These are phyloP conservation scores for Russula abietina DNA, from an alignment of 768 basidiomycete genomes.

Conservation along the genomic window DNA sequence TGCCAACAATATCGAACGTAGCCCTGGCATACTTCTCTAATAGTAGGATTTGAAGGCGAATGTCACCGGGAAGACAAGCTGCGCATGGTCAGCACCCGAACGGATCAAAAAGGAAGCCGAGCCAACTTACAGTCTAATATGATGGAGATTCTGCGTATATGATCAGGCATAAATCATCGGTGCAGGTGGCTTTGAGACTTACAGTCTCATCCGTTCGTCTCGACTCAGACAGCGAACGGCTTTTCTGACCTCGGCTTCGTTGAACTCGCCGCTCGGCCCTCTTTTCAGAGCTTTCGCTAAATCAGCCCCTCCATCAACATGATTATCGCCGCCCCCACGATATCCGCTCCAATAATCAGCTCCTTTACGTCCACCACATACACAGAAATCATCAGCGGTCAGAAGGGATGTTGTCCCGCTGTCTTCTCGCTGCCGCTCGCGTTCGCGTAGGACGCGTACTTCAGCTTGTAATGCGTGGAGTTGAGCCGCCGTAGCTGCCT, in stretches of 20 bases:
- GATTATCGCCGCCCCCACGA: slow-evolving; percentile 42
- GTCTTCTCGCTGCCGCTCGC: slow-evolving; percentile 31
- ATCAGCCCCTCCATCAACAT: slow-evolving; percentile 44
- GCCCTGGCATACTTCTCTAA: slow-evolving; percentile 79
- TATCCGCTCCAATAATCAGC: slow-evolving; percentile 73
- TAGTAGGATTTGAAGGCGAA: slow-evolving; percentile 74
- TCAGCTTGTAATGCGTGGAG: slow-evolving; percentile 83
- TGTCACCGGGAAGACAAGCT: slow-evolving; percentile 82
- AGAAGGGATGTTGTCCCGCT: slow-evolving; percentile 21
- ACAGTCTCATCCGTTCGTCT: slow-evolving; percentile 72
- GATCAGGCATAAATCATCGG: slow-evolving; percentile 6
- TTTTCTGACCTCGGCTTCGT: slow-evolving; percentile 63
- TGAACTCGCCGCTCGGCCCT: slow-evolving; percentile 49
- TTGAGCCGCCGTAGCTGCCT: slow-evolving; percentile 73
- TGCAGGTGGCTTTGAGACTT: slow-evolving; percentile 33
- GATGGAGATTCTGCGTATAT: slow-evolving; percentile 44
- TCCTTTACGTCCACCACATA: slow-evolving; percentile 56
- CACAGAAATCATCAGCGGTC: slow-evolving; percentile 33
- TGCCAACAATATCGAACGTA: slow-evolving; percentile 76
- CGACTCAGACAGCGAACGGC: slow-evolving; percentile 54
- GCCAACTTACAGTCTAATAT: slow-evolving; percentile 51
- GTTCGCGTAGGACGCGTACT: slow-evolving; percentile 55
- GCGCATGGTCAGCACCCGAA: slow-evolving; percentile 12
- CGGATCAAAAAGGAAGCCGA: slow-evolving; percentile 8
- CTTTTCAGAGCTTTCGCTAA: slow-evolving; percentile 46